Evolutionary conservation across 2,329 filamentous ascomycete species (phyloP).

Genomic region (Blastomyces emzantsi): DNA sequence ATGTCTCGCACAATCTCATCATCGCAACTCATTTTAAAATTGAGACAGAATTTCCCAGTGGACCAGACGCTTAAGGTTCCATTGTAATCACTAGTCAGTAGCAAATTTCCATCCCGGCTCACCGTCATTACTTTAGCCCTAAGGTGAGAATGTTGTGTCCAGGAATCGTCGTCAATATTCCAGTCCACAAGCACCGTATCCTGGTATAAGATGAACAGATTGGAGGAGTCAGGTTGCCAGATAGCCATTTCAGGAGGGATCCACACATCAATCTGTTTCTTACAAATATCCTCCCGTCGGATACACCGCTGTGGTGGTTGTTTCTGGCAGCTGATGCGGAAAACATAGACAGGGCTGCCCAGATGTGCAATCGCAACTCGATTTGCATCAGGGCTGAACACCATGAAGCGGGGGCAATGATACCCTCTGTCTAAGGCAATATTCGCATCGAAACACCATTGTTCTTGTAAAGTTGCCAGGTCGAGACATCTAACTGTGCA

Average conservation of each 20-base stretch:
- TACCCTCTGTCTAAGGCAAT: slow-evolving; percentile 6
- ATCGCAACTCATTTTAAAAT: slow-evolving; percentile 20
- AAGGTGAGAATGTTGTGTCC: slow-evolving; percentile 14
- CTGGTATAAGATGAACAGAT: slow-evolving; percentile 12
- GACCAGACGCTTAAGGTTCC: slow-evolving; percentile 23
- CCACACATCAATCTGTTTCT: slow-evolving; percentile 1
- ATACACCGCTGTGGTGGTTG: slow-evolving; percentile 9
- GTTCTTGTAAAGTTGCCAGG: slow-evolving; percentile 5
- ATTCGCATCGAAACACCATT: slow-evolving; percentile 11
- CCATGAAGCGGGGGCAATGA: slow-evolving; percentile 15
- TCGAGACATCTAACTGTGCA: slow-evolving; percentile 10
- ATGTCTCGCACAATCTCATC: slow-evolving; percentile 19
- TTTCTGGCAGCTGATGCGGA: slow-evolving; percentile 9
- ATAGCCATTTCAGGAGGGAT: slow-evolving; percentile 9
- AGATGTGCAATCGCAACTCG: slow-evolving; percentile 18
- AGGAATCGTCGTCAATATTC: slow-evolving; percentile 10
- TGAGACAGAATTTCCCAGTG: slow-evolving; percentile 17
- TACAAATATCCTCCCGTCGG: slow-evolving; percentile 7
- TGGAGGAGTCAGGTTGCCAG: slow-evolving; percentile 10
- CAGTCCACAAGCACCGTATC: slow-evolving; percentile 11
- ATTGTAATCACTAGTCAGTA: slow-evolving; percentile 20
- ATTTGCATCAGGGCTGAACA: slow-evolving; percentile 14
- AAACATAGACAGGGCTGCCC: slow-evolving; percentile 17
- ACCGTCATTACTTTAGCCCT: slow-evolving; percentile 18
- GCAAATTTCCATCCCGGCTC: slow-evolving; percentile 20